Evolutionary conservation across 176 grass and related monocot genomes (phyloP), one percentile per base, ranked within the genome.

Genomic region (Aegilops bicornis): DNA sequence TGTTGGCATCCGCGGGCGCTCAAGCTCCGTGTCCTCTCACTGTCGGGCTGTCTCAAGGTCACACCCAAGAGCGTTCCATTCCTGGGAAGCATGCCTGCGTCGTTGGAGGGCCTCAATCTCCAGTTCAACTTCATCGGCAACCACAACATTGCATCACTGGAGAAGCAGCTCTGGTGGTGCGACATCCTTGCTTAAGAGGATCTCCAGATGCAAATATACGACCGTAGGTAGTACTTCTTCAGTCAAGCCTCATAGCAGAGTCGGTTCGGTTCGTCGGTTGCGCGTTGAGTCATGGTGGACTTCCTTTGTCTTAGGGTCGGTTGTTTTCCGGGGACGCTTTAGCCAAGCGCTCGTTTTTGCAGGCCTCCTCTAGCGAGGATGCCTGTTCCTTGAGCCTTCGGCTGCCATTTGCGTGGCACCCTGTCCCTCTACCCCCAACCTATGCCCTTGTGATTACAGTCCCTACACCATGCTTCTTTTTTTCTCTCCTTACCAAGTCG

Each of bases 151-250:
- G 92, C 91, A 13, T 88, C 92, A 8, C 75, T 99, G 64, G 94
- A 94, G 87, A 91, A 94, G 80, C 90, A 93, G 59, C 87, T 99
- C 58, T 94, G 89, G 90, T 91, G 87, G 90, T 99, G 97, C 4
- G 94, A 94, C 83, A 94, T 99, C 88, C 90, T 99, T 74, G 88
- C 78, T 66, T 98, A 94, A 94, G 89, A 75, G 58, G 66, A n/a
- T 93, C 78, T 87, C 65, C 76, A 86, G 81, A 89, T 92, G 88
- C 83, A 91, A 32, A 95, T 83, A 87, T 69, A 84, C 29, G 35
- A 84, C 52, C 65, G 9, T 73, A 91, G 11, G 87, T 87, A 88
- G 70, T 87, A 82, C 56, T 58, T 58, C 73, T 80, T 79, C 7
- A 86, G 79, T 77, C 47, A 77, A 85, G 68, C 73, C 56, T 79